Evolutionary conservation across 2,329 filamentous ascomycete species (phyloP).

Genomic region (Lachnellula subtilissima): DNA sequence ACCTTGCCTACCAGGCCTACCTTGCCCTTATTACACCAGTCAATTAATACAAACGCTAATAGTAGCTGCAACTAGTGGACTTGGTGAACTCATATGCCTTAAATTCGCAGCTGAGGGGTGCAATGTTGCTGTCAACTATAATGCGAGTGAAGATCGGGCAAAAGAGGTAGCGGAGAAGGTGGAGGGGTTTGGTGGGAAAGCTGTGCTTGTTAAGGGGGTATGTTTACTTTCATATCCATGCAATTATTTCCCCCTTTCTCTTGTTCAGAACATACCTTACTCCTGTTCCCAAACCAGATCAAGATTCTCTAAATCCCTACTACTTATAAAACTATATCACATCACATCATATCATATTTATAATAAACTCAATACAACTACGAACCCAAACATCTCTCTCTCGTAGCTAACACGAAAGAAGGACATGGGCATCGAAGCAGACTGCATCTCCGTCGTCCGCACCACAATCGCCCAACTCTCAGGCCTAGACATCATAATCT

Average conservation of each 20-base stretch:
- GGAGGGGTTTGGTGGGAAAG: slow-evolving; percentile 47
- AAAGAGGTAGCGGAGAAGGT: slow-evolving; percentile 48
- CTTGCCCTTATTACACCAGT: too few species aligned
- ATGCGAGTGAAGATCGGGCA: slow-evolving; percentile 50
- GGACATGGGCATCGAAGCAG: slow-evolving; percentile 52
- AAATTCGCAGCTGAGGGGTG: slow-evolving; percentile 59
- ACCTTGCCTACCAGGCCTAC: too few species aligned
- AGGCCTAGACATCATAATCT: slow-evolving; percentile 60
- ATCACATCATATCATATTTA: too few species aligned
- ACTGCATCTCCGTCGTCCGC: slow-evolving; percentile 49
- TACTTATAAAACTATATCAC: too few species aligned
- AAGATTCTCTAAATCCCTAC: too few species aligned
- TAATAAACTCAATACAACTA: too few species aligned
- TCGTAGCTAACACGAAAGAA: slow-evolving; percentile 21
- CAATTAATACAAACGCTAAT: too few species aligned
- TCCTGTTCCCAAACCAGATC: too few species aligned
- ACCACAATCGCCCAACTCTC: slow-evolving; percentile 52
- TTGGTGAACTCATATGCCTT: slow-evolving; percentile 55
- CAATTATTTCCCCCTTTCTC: background rate
- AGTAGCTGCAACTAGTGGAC: slow-evolving; percentile 42
- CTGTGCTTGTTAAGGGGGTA: slow-evolving; percentile 51
- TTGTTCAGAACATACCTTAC: background rate
- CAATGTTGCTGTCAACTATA: slow-evolving; percentile 64
- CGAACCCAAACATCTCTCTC: too few species aligned
- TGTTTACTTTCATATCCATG: slow-evolving; percentile 20